Percentiles rank a stretch among this genome's conserved stretches.
phyloP scores from a whole-genome alignment of 2,329 filamentous ascomycete species.

The Aschersonia sp. region DNA sequence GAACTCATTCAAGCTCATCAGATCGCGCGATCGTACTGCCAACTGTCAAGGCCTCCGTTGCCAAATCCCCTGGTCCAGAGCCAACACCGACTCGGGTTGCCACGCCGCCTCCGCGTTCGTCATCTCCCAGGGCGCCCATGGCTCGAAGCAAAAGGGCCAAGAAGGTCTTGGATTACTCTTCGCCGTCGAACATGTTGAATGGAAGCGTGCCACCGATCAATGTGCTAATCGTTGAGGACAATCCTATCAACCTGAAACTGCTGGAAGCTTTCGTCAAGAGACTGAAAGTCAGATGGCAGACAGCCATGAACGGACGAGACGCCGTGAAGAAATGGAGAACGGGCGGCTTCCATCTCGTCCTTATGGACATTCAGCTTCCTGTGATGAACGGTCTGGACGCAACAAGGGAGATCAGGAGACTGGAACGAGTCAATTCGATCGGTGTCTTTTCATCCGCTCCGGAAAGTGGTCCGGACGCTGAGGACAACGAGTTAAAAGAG shows the following conservation, averaged over 20 bases:
- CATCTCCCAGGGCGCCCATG: slow-evolving; percentile 33
- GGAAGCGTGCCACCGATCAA: slow-evolving; percentile 88
- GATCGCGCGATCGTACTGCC: slow-evolving; percentile 30
- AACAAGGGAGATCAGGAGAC: slow-evolving; percentile 80
- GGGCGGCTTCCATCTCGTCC: slow-evolving; percentile 86
- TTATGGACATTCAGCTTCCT: slow-evolving; percentile 97
- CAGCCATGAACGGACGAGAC: slow-evolving; percentile 89
- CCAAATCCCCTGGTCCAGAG: slow-evolving; percentile 39
- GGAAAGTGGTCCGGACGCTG: slow-evolving; percentile 32
- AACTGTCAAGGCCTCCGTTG: slow-evolving; percentile 34
- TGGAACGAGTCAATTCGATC: slow-evolving; percentile 84
- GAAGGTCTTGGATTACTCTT: slow-evolving; percentile 30
- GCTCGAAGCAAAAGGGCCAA: slow-evolving; percentile 35
- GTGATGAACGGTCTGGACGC: slow-evolving; percentile 94
- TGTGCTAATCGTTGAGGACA: slow-evolving; percentile 95
- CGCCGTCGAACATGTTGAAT: slow-evolving; percentile 54
- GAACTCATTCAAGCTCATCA: slow-evolving; percentile 45
- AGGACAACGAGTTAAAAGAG: slow-evolving; percentile 35
- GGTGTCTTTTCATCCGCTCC: slow-evolving; percentile 72
- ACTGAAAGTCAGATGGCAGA: slow-evolving; percentile 90
- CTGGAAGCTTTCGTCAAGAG: slow-evolving; percentile 93
- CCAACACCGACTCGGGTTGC: slow-evolving; percentile 27
- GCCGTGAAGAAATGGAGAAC: slow-evolving; percentile 86
- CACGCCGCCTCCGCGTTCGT: slow-evolving; percentile 33
- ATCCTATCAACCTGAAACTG: slow-evolving; percentile 90